Evolutionary conservation across 2,329 filamentous ascomycete genomes (phyloP).

Genomic region (Rutstroemia sp.): DNA sequence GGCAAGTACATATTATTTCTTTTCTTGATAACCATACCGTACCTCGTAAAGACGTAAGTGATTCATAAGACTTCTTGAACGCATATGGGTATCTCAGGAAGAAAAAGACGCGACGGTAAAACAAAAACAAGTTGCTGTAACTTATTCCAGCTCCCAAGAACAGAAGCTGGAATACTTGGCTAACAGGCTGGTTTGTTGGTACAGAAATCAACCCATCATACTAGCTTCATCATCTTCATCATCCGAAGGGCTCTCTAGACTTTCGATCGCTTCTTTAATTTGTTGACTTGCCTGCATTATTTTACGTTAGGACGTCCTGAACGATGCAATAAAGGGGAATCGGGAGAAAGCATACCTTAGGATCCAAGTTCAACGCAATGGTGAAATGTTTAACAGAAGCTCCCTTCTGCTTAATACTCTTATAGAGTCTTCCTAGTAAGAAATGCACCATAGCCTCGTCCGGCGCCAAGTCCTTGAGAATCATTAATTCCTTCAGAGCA

Average conservation of each 20-base stretch:
- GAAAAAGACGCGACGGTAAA: too few species aligned
- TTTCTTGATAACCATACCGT: too few species aligned
- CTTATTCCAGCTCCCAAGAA: background rate
- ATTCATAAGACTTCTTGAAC: too few species aligned
- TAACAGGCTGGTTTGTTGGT: constrained; percentile 1
- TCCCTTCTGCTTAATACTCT: constrained; percentile 62
- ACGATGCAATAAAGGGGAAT: background rate
- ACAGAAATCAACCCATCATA: constrained; percentile 39
- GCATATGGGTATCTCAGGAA: too few species aligned
- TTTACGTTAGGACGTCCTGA: constrained; percentile 9
- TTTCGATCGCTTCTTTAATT: constrained; percentile 96
- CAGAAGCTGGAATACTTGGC: background rate
- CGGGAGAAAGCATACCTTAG: constrained; percentile 57
- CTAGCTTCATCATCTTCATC: constrained; percentile 42
- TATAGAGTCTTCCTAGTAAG: constrained; percentile 78
- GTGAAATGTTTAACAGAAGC: constrained; percentile 91
- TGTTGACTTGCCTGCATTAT: constrained; percentile 68
- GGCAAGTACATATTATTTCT: too few species aligned
- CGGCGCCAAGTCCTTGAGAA: constrained; percentile 85
- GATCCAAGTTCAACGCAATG: constrained; percentile 89
- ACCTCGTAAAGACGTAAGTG: too few species aligned
- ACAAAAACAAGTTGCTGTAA: too few species aligned
- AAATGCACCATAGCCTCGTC: constrained; percentile 97
- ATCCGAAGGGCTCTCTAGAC: constrained; percentile 49
- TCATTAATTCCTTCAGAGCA: constrained; percentile 74